These are phyloP conservation scores for Panicum virgatum DNA, from an alignment of 202 grass and related monocot species.

Conservation along the genomic window DNA sequence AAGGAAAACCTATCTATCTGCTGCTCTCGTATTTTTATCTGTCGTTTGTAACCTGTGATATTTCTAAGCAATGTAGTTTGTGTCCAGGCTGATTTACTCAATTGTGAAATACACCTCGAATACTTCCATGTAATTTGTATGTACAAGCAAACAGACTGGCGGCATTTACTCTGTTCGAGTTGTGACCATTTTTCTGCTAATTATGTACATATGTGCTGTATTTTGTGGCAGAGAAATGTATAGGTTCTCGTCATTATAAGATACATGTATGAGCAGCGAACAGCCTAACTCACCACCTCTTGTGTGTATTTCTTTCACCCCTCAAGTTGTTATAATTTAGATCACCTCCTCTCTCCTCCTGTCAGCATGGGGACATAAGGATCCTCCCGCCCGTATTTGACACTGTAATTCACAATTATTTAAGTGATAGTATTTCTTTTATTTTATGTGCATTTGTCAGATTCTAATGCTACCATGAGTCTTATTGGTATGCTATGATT, in stretches of 20 bases:
- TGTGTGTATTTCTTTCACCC: neutral
- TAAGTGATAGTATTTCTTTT: neutral
- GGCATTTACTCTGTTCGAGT: neutral
- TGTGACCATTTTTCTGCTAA: constrained; percentile 6
- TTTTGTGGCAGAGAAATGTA: constrained; percentile 4
- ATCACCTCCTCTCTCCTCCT: neutral
- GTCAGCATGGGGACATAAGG: neutral
- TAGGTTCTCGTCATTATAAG: neutral
- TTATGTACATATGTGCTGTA: neutral
- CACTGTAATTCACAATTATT: constrained; percentile 11
- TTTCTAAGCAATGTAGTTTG: neutral
- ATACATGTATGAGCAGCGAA: neutral
- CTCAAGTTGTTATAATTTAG: neutral
- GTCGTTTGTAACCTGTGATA: constrained; percentile 2
- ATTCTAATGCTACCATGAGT: constrained; percentile 26
- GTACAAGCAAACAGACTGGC: neutral
- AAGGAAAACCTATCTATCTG: neutral
- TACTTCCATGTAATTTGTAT: constrained; percentile 4
- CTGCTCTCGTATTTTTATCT: neutral
- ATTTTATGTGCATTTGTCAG: neutral
- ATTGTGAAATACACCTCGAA: neutral
- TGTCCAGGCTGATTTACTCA: constrained; percentile 1
- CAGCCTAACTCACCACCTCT: neutral
- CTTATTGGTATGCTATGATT: neutral
- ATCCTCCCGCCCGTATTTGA: neutral